Conservation (phyloP, 106 monocot genomes). For the Iris macrosiphon region DNA sequence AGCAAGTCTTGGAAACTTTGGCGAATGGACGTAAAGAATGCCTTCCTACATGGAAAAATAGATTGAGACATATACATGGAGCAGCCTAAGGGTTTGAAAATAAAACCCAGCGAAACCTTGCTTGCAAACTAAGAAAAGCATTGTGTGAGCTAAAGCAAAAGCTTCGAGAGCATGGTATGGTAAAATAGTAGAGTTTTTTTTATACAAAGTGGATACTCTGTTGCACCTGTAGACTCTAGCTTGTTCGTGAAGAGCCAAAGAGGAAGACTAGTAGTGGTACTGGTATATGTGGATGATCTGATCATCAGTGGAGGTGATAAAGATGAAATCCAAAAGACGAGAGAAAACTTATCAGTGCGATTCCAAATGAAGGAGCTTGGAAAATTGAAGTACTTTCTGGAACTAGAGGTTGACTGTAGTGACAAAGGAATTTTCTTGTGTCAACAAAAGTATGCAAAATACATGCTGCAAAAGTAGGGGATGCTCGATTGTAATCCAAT, state of each 20-base stretch:
- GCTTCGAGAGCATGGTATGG: constrained; percentile 24
- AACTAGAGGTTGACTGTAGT: background rate
- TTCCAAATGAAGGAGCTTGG: constrained; percentile 28
- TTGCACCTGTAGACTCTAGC: constrained; percentile 8
- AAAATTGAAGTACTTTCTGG: constrained; percentile 15
- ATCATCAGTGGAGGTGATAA: constrained; percentile 22
- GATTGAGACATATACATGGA: constrained; percentile 18
- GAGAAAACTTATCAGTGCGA: constrained; percentile 8
- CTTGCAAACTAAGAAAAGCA: constrained; percentile 14
- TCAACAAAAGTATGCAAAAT: constrained; percentile 17
- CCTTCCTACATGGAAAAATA: constrained; percentile 9
- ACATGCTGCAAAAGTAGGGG: constrained; percentile 5
- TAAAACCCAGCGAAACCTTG: background rate
- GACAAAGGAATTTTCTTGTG: background rate
- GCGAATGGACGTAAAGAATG: constrained; percentile 31
- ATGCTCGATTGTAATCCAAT: constrained; percentile 12
- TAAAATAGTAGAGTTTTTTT: constrained; percentile 9
- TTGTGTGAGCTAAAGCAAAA: constrained; percentile 24
- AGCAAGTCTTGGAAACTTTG: constrained; percentile 8
- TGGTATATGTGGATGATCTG: constrained; percentile 29
- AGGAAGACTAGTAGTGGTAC: constrained; percentile 12
- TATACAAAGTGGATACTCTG: background rate
- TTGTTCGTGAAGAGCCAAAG: constrained; percentile 6
- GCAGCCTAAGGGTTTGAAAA: constrained; percentile 5
- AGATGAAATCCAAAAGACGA: constrained; percentile 2